These are phyloP conservation scores for Neocatenulostroma microsporum DNA, from an alignment of 2,329 filamentous ascomycete species.

Conservation along the genomic window DNA sequence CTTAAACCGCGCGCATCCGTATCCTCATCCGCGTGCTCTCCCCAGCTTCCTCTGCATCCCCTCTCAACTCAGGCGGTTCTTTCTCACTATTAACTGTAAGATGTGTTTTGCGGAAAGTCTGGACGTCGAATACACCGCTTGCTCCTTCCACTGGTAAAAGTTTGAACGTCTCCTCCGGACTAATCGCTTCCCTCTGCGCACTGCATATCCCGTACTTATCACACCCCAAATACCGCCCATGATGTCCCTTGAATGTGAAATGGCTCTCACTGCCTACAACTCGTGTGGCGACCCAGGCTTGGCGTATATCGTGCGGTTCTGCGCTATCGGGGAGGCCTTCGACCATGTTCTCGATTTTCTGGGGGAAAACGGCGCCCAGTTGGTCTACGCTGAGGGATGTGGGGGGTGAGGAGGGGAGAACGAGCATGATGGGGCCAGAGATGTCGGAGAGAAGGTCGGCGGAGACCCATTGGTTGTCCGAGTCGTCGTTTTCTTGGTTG, in stretches of 20 bases:
- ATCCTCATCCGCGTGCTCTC: constrained; percentile 65
- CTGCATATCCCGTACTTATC: constrained; percentile 74
- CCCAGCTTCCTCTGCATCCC: constrained; percentile 62
- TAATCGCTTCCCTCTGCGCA: constrained; percentile 73
- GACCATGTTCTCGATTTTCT: constrained; percentile 76
- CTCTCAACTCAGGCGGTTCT: constrained; percentile 57
- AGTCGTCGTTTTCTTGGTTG: too few species aligned
- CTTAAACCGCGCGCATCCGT: constrained; percentile 92
- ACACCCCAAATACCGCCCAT: constrained; percentile 77
- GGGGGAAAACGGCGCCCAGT: constrained; percentile 76
- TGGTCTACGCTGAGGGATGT: constrained; percentile 78
- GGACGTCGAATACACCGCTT: constrained; percentile 19
- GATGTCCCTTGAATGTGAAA: constrained; percentile 80
- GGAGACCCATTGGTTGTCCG: constrained; percentile 82
- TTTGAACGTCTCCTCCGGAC: constrained; percentile 72
- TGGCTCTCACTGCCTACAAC: constrained; percentile 68
- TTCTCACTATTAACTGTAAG: constrained; percentile 45
- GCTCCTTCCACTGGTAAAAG: constrained; percentile 58
- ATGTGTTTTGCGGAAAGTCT: constrained; percentile 56
- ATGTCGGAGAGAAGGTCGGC: constrained; percentile 69
- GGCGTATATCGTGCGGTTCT: constrained; percentile 89
- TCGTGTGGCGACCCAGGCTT: constrained; percentile 87
- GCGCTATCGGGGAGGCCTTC: constrained; percentile 75
- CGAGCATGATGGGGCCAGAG: constrained; percentile 71
- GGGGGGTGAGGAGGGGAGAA: constrained; percentile 66